These are phyloP conservation scores for Vanilla planifolia DNA, from an alignment of 106 monocot genomes.

Conservation along the genomic window DNA sequence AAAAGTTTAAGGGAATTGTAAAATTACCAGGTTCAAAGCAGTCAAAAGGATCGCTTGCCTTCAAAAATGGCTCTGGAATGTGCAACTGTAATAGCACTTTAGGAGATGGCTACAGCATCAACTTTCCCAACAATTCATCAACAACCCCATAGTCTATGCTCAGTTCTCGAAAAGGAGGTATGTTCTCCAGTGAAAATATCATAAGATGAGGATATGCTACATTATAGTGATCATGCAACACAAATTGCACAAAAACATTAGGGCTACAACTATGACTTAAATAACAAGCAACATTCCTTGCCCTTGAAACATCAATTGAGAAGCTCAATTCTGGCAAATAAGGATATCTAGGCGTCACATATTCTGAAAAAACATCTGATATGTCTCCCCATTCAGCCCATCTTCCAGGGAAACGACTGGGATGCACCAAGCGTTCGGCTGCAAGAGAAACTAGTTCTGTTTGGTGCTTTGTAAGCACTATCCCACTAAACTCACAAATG, in stretches of 20 bases:
- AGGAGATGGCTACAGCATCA: background rate
- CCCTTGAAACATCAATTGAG: constrained; percentile 34
- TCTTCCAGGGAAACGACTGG: constrained; percentile 29
- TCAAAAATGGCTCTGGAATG: background rate
- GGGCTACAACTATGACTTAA: constrained; percentile 39
- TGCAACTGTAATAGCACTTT: background rate
- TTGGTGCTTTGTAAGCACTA: constrained; percentile 27
- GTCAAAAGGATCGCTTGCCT: background rate
- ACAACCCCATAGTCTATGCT: constrained; percentile 43
- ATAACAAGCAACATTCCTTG: constrained; percentile 53
- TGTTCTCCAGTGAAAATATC: constrained; percentile 60
- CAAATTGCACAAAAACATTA: constrained; percentile 55
- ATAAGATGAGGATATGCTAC: constrained; percentile 42
- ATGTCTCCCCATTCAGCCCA: constrained; percentile 64
- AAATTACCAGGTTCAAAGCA: background rate
- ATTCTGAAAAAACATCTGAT: constrained; percentile 24
- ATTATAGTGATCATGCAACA: constrained; percentile 35
- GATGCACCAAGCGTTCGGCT: constrained; percentile 26
- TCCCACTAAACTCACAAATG: constrained; percentile 45
- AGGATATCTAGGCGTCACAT: constrained; percentile 6
- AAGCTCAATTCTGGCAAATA: constrained; percentile 19
- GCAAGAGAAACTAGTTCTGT: constrained; percentile 8
- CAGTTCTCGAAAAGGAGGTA: constrained; percentile 52
- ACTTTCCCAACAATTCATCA: constrained; percentile 11
- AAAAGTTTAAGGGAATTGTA: too few relatives aligned